Evolutionary conservation across 257 asterid species (phyloP).

Genomic region (Ilex asprella): DNA sequence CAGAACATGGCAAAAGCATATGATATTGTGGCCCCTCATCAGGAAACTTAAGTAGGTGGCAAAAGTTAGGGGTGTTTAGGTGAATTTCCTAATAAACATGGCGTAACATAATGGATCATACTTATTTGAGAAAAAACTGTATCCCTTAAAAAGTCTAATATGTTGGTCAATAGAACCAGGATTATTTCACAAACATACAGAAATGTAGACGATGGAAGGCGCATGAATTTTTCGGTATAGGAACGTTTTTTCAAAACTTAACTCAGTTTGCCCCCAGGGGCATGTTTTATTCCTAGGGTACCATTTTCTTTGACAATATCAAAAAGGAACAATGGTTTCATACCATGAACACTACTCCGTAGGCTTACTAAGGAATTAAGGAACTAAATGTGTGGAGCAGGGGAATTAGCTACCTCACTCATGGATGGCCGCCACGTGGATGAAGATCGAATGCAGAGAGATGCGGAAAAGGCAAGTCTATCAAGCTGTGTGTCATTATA

Average conservation of each 20-base stretch:
- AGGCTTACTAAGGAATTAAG: not conserved
- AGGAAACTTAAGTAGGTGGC: constrained; percentile 15
- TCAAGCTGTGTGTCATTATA: constrained; percentile 48
- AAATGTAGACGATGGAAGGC: not conserved
- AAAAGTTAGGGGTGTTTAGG: constrained; percentile 25
- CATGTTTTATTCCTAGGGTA: too few relatives aligned
- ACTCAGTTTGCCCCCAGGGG: too few relatives aligned
- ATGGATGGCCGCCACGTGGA: constrained; percentile 89
- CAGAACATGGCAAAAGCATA: constrained; percentile 21
- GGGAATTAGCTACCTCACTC: constrained; percentile 56
- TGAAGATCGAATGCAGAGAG: constrained; percentile 85
- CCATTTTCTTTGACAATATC: too few relatives aligned
- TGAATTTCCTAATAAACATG: constrained; percentile 21
- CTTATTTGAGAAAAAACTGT: constrained; percentile 20
- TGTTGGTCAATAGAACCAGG: constrained; percentile 10
- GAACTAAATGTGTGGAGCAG: not conserved
- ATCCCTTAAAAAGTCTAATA: constrained; percentile 10
- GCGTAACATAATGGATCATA: constrained; percentile 2
- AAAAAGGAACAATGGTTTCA: too few relatives aligned
- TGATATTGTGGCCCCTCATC: constrained; percentile 24
- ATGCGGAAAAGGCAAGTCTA: constrained; percentile 70
- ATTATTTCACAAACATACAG: constrained; percentile 4
- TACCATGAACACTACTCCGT: too few relatives aligned
- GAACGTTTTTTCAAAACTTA: too few relatives aligned
- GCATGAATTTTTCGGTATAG: too few relatives aligned